Evolutionary conservation across 352 stramenopile species (phyloP), one percentile per base, ranked within the genome.

Genomic region (Peronospora destructor): DNA sequence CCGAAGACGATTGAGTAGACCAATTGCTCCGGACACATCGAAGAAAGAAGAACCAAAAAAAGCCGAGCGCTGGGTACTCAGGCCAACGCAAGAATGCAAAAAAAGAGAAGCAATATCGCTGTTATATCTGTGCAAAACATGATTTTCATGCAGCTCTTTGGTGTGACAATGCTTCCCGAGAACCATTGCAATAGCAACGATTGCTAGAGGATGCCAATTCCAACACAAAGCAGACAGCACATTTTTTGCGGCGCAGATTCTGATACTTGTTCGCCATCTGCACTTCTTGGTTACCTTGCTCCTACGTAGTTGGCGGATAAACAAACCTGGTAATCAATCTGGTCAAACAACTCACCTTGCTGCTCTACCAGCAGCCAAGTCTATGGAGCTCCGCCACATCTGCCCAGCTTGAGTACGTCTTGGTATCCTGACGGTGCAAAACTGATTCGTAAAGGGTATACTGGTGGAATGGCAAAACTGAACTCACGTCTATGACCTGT

Each of bases 321-420:
- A 42, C 76, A 68, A 30, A 94, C 84, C 67, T 99, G 91, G 64
- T 94, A 94, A 63, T 99, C 95, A 63, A 99, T 98, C 54, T 98
- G 91, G 68, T 99, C 95, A 12, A 99, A 74, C 65, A 99, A 77
- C 60, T 99, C 96, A 40, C 95, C 95, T 61, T 98, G 93, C 67
- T 98, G 93, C 57, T 99, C 96, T 8, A 97, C 97, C 8, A 99
- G 68, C 14, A 99, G 66, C 95, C 70, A 99, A 86, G 71, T 99
- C 96, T 39, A 98, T 72, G 67, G 92, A 99, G 73, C 59, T 98
- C 95, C 1, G 94, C 87, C 19, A 99, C 96, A 57, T 76, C 50
- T 96, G 83, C 68, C 98, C 96, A 99, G 71, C 30, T 85, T 87
- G 29, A 98, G 72, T 13, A 99, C 94, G 65, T 99, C 96, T 52